phyloP scores from a whole-genome alignment of 2,329 filamentous ascomycete species.

The Truncatella angustata region DNA sequence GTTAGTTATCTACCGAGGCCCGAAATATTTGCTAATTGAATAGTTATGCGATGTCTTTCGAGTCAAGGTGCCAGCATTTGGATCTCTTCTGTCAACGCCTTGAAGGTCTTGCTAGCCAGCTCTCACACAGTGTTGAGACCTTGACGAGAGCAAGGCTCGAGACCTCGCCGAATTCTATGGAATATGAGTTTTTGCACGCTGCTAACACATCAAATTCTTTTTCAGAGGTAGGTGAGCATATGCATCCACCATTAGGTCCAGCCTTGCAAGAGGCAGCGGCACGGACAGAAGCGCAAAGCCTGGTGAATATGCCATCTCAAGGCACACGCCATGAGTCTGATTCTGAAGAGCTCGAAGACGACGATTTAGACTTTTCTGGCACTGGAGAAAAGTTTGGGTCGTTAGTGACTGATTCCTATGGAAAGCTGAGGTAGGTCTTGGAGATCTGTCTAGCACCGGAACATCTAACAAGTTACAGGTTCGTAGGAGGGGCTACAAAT shows the following conservation, averaged over 20 bases:
- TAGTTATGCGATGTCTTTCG: slow-evolving; percentile 4
- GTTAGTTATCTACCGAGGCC: background rate
- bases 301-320: background rate
- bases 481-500: slow-evolving; percentile 6
- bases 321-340: background rate
- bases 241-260: background rate
- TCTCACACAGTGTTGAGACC: slow-evolving; percentile 4
- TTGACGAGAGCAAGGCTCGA: background rate
- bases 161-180: background rate
- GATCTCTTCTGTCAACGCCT: slow-evolving; percentile 4
- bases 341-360: slow-evolving; percentile 2
- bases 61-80: slow-evolving; percentile 1
- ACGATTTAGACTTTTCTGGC: background rate
- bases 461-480: background rate
- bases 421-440: background rate
- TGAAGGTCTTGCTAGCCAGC: slow-evolving; percentile 1
- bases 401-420: slow-evolving; percentile 4
- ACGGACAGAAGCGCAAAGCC: background rate
- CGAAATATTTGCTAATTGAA: background rate
- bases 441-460: no score
- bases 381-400: background rate
- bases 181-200: background rate
- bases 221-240: background rate
- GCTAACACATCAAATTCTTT: background rate
- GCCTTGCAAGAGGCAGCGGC: background rate